Evolutionary conservation across 2,329 filamentous ascomycete species (phyloP), one percentile per base, ranked within the genome.

Genomic region (Penicillium nordicum): DNA sequence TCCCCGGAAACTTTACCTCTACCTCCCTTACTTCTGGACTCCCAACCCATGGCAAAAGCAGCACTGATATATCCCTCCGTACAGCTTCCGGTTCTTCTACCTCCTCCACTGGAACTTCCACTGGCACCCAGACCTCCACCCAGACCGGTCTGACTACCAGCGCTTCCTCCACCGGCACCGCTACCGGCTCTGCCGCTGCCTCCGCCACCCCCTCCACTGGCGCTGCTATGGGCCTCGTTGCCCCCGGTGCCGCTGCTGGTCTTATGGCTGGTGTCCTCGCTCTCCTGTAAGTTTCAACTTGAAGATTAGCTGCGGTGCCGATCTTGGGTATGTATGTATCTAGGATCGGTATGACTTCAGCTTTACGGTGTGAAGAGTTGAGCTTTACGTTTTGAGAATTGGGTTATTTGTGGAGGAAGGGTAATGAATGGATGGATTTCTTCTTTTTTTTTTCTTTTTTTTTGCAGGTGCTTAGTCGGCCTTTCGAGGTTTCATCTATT

Each of bases 261-360:
- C 30, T 69, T 32, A 11, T 67, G 21, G 60, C 60, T 36, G 67
- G 61, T 50, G 59, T 59, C 11, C 16, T 69, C n/a, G 60, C 63
- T 57, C 44, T 64, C 18, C 53, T 65, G 36, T 65, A 63, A 50
- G 18, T 41, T n/a, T 12, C n/a, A 30, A 29, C 29, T 43, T 36
- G 21, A 30, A 34, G 27, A 36, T 27, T 21, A 14, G 23, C 29
- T 37, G 52, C 2, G 23, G 21, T 27, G 29, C n/a, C 14, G 18
- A 25, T 5, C 25, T 40, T 49, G 14, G 18, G 37, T 41, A 25
- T 34, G 7, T 34, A 18, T 21, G 7, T 34, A 18, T 21, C 30
- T 6, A 46, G 14, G 18, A 1, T 36, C 5, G 30, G 44, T 25
- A 46, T 8, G 8, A n/a, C 8, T 25, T 25, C 30, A 23, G 14